phyloP scores from a whole-genome alignment of 306 rosid genomes.

The Styphnolobium japonicum region DNA sequence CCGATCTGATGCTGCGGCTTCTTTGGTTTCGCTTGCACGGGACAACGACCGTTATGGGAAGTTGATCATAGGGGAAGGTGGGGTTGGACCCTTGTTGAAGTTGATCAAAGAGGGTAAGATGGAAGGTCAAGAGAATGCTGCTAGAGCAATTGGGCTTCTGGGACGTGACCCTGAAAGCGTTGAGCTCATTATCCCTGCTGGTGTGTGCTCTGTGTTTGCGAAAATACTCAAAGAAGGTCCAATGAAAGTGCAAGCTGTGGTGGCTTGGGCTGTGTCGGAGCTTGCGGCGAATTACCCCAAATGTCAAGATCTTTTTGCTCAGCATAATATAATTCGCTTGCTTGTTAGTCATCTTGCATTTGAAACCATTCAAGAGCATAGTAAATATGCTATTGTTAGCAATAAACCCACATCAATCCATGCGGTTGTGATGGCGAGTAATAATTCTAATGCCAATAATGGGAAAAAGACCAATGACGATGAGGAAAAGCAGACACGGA shows the following conservation, averaged over 20 bases:
- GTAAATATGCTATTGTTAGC: conserved; percentile 54
- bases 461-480: conserved; percentile 27
- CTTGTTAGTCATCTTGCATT: conserved; percentile 84
- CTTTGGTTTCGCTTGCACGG: conserved; percentile 69
- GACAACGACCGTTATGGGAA: conserved; percentile 79
- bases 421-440: conserved; percentile 64
- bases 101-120: conserved; percentile 66
- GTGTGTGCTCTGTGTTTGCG: conserved; percentile 68
- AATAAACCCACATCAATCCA: conserved; percentile 62
- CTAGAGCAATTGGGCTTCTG: conserved; percentile 65
- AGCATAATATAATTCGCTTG: conserved; percentile 63
- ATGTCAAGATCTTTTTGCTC: conserved; percentile 78
- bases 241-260: conserved; percentile 77
- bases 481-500: conserved; percentile 37
- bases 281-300: conserved; percentile 58
- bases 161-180: conserved; percentile 81
- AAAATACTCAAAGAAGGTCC: conserved; percentile 81
- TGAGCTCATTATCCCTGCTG: conserved; percentile 63
- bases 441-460: conserved; percentile 22
- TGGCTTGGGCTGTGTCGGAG: conserved; percentile 80
- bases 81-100: conserved; percentile 66
- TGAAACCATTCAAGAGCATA: conserved; percentile 78
- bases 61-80: conserved; percentile 80
- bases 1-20: conserved; percentile 84
- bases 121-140: conserved; percentile 86